Conservation (phyloP, 2,329 filamentous ascomycete genomes). For the Grosmannia penicillata region DNA sequence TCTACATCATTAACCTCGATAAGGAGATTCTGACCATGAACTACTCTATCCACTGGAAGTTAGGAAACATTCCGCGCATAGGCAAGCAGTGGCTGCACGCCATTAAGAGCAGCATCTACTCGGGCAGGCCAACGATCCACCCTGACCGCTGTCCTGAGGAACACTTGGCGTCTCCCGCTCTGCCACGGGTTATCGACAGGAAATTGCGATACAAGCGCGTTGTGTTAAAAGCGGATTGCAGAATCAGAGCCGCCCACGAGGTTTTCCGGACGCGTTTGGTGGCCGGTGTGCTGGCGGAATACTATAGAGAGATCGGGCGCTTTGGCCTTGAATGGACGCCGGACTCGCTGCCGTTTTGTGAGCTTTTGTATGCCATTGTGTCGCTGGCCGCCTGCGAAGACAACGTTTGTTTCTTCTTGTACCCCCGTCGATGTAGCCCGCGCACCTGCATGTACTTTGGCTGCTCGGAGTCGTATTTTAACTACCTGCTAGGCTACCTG, state of each 20-base stretch:
- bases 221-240: background rate
- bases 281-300: background rate
- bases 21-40: slow-evolving; percentile 4
- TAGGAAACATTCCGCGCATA: slow-evolving; percentile 1
- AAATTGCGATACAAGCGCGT: background rate
- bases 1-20: slow-evolving; percentile 3
- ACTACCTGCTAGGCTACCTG: background rate
- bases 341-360: background rate
- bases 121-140: background rate
- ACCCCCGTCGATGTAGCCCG: background rate
- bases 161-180: slow-evolving; percentile 1
- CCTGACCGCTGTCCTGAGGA: background rate
- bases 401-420: background rate
- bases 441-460: background rate
- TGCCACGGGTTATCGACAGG: background rate
- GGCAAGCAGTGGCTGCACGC: background rate
- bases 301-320: background rate
- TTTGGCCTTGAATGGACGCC: slow-evolving; percentile 2
- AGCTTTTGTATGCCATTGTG: slow-evolving; percentile 2
- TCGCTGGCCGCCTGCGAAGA: background rate
- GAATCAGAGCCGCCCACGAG: background rate
- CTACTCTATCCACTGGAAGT: slow-evolving; percentile 2
- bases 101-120: background rate
- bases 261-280: background rate
- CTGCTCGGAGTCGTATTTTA: background rate